Evolutionary conservation across 257 asterid genomes (phyloP).

Genomic region (Haberlea rhodopensis): DNA sequence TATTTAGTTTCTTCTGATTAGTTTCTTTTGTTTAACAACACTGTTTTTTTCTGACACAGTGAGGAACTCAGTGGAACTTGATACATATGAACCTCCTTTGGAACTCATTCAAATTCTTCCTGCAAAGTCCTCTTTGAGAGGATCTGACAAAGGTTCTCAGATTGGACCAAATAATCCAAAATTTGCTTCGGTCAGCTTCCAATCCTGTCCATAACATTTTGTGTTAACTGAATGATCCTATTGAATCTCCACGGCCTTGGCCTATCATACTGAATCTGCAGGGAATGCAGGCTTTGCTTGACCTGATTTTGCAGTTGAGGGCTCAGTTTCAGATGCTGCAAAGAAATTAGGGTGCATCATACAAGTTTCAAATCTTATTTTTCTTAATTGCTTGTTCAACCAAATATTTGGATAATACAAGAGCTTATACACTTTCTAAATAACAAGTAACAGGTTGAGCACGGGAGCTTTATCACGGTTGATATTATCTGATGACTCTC

Average conservation of each 20-base stretch:
- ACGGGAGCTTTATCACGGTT: constrained; percentile 90
- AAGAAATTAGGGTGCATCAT: constrained; percentile 71
- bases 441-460: constrained; percentile 59
- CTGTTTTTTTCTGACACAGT: constrained; percentile 45
- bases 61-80: constrained; percentile 78
- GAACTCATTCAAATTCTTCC: constrained; percentile 94
- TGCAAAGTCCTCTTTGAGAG: constrained; percentile 64
- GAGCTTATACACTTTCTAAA: constrained; percentile 15
- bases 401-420: constrained; percentile 16
- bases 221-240: not conserved
- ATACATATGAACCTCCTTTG: constrained; percentile 68
- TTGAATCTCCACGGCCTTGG: not conserved
- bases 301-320: constrained; percentile 76
- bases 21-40: not conserved
- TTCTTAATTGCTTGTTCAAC: constrained; percentile 12
- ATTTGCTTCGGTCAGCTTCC: constrained; percentile 59
- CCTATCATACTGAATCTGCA: constrained; percentile 27
- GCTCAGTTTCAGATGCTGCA: constrained; percentile 87
- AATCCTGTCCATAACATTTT: constrained; percentile 18
- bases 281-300: constrained; percentile 98
- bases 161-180: constrained; percentile 93
- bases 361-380: not conserved
- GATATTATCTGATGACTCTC: constrained; percentile 86
- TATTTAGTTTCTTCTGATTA: constrained; percentile 9
- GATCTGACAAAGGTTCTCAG: constrained; percentile 63